These are phyloP conservation scores for Penicillium soppii DNA, from an alignment of 495 filamentous ascomycete genomes.

Conservation along the genomic window DNA sequence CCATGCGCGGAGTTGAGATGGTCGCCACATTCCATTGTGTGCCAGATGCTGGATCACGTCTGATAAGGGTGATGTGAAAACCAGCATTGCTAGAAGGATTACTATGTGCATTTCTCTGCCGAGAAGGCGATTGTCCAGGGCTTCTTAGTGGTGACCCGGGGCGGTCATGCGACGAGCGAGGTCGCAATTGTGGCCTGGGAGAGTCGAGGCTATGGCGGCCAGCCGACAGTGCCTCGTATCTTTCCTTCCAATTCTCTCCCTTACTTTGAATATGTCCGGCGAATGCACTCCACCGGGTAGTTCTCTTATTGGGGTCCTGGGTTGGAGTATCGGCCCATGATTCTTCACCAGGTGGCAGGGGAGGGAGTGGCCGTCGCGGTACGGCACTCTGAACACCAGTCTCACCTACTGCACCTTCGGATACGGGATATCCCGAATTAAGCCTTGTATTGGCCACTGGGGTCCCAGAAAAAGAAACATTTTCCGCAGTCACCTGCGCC, in stretches of 20 bases:
- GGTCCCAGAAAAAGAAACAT: slow-evolving; percentile 20
- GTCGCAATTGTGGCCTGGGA: slow-evolving; percentile 31
- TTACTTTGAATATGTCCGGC: slow-evolving; percentile 24
- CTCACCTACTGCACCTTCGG: background rate
- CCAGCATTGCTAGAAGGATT: slow-evolving; percentile 17
- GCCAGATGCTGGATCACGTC: slow-evolving; percentile 76
- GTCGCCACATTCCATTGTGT: slow-evolving; percentile 88
- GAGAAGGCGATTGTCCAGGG: slow-evolving; percentile 29
- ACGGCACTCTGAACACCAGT: slow-evolving; percentile 1
- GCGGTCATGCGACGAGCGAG: slow-evolving; percentile 29
- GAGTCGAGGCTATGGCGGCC: slow-evolving; percentile 38
- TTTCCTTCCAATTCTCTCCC: slow-evolving; percentile 25
- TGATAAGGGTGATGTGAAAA: slow-evolving; percentile 80
- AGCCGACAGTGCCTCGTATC: slow-evolving; percentile 18
- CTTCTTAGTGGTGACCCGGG: slow-evolving; percentile 24
- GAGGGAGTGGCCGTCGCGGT: slow-evolving; percentile 28
- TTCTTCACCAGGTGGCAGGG: slow-evolving; percentile 30
- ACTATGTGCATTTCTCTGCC: background rate
- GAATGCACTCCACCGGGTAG: slow-evolving; percentile 37
- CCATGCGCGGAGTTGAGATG: slow-evolving; percentile 49
- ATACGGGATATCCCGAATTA: background rate
- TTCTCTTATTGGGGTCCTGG: slow-evolving; percentile 14
- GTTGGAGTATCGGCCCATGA: slow-evolving; percentile 6
- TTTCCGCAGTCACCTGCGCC: slow-evolving; percentile 22
- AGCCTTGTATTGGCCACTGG: slow-evolving; percentile 13